Evolutionary conservation across 2,329 filamentous ascomycete species (phyloP).

Genomic region (Pestalotiopsis sp.): DNA sequence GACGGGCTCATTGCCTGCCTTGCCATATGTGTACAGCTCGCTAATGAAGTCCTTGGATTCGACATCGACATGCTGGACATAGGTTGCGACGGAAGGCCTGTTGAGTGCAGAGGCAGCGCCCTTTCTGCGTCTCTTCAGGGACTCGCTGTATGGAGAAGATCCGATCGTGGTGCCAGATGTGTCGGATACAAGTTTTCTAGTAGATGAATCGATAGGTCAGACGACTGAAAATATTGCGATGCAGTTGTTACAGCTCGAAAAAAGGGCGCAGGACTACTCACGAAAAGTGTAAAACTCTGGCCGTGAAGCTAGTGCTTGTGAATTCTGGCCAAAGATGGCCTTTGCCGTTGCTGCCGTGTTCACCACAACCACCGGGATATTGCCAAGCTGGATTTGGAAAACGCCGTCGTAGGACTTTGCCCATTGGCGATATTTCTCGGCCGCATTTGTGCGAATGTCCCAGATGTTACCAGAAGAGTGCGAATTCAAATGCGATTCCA

Average conservation of each 20-base stretch:
- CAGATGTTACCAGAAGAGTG: conserved; percentile 49
- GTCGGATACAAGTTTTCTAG: conserved; percentile 54
- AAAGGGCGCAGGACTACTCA: conserved; percentile 33
- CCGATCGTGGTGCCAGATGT: conserved; percentile 82
- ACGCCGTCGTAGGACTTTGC: conserved; percentile 62
- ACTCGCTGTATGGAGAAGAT: conserved; percentile 81
- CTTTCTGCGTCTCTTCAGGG: conserved; percentile 74
- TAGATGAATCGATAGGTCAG: neutral
- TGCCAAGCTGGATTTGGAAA: conserved; percentile 69
- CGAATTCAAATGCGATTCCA: conserved; percentile 12
- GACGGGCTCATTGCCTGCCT: conserved; percentile 61
- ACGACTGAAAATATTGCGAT: neutral
- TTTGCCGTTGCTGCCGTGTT: conserved; percentile 76
- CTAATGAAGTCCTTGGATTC: conserved; percentile 74
- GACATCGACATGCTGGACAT: conserved; percentile 80
- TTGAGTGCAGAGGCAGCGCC: conserved; percentile 79
- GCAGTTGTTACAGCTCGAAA: conserved; percentile 38
- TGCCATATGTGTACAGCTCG: conserved; percentile 66
- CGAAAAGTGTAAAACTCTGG: conserved; percentile 82
- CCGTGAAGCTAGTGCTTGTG: conserved; percentile 74
- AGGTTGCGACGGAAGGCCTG: conserved; percentile 71
- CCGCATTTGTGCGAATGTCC: conserved; percentile 58
- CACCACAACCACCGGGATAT: conserved; percentile 72
- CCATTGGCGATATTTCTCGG: conserved; percentile 50
- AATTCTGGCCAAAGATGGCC: conserved; percentile 76